Conservation (phyloP, 2,329 filamentous ascomycete genomes). For the Raffaelea albimanens region DNA sequence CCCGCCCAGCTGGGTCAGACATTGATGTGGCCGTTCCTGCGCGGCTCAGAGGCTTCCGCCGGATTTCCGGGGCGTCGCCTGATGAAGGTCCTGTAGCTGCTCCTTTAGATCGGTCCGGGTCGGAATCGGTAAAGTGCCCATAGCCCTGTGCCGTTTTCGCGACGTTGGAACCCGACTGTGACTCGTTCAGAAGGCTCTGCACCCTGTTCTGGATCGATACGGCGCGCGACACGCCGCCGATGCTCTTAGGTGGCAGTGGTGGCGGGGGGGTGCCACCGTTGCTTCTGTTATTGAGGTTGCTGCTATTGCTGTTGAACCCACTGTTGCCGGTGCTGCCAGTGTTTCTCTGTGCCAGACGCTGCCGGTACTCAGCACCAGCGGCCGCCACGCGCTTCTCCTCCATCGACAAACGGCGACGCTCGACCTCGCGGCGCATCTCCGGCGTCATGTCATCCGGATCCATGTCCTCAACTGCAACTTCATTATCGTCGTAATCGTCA, state of each 20-base stretch:
- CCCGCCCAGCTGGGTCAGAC: neutral
- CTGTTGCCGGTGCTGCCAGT: slow-evolving; percentile 22
- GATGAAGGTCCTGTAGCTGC: no score
- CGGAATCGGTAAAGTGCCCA: slow-evolving; percentile 66
- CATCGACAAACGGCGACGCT: slow-evolving; percentile 69
- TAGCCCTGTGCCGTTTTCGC: slow-evolving; percentile 78
- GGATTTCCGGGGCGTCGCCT: slow-evolving; percentile 3
- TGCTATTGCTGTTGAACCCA: neutral
- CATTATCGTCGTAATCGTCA: slow-evolving; percentile 58
- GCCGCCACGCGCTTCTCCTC: slow-evolving; percentile 86
- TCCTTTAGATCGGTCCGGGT: slow-evolving; percentile 15
- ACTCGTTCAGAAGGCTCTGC: slow-evolving; percentile 74
- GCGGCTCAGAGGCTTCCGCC: slow-evolving; percentile 7
- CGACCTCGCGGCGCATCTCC: slow-evolving; percentile 82
- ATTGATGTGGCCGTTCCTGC: neutral
- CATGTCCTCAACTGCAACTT: slow-evolving; percentile 51
- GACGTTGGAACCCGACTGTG: slow-evolving; percentile 46
- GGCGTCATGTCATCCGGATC: slow-evolving; percentile 68
- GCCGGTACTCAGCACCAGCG: slow-evolving; percentile 80
- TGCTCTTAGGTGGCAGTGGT: slow-evolving; percentile 40
- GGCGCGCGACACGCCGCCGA: slow-evolving; percentile 54
- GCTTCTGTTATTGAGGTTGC: no score
- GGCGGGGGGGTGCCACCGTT: slow-evolving; percentile 24
- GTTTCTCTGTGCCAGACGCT: slow-evolving; percentile 58
- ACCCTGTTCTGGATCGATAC: slow-evolving; percentile 89